phyloP scores from a whole-genome alignment of 176 grass and related monocot species.

The Phoenix dactylifera region DNA sequence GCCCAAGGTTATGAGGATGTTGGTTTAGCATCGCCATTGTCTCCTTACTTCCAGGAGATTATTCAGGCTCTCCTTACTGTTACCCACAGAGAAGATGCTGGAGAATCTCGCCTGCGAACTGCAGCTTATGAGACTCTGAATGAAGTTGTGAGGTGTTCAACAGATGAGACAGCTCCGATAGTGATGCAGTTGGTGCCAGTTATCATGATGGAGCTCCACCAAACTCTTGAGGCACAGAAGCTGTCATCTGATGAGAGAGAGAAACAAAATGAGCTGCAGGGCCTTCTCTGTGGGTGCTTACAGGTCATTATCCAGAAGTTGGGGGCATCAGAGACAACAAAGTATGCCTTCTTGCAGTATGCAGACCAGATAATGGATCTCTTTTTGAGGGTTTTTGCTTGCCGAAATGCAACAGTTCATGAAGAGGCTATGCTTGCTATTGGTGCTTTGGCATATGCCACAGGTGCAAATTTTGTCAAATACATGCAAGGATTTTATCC shows the following conservation, averaged over 20 bases:
- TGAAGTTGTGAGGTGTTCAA: constrained; percentile 15
- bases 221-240: constrained; percentile 11
- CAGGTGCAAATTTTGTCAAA: constrained; percentile 1
- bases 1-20: constrained; percentile 13
- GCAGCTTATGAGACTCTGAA: constrained; percentile 12
- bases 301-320: constrained; percentile 19
- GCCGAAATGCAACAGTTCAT: constrained; percentile 12
- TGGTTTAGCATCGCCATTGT: not conserved
- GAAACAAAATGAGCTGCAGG: constrained; percentile 11
- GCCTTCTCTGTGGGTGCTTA: constrained; percentile 9
- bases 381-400: constrained; percentile 15
- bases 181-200: constrained; percentile 6
- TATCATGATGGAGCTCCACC: constrained; percentile 13
- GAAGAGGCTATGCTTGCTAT: constrained; percentile 16
- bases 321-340: constrained; percentile 10
- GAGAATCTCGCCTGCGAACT: constrained; percentile 4
- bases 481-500: constrained; percentile 17
- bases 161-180: constrained; percentile 2
- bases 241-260: constrained; percentile 19
- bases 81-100: constrained; percentile 11
- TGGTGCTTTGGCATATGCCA: constrained; percentile 12
- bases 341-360: constrained; percentile 7
- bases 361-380: constrained; percentile 12
- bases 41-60: constrained; percentile 10
- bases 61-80: constrained; percentile 8